Percentiles rank a stretch among this genome's conserved stretches.
Conservation (phyloP, 164 flowering plant species). For the Aristolochia fimbriata region DNA sequence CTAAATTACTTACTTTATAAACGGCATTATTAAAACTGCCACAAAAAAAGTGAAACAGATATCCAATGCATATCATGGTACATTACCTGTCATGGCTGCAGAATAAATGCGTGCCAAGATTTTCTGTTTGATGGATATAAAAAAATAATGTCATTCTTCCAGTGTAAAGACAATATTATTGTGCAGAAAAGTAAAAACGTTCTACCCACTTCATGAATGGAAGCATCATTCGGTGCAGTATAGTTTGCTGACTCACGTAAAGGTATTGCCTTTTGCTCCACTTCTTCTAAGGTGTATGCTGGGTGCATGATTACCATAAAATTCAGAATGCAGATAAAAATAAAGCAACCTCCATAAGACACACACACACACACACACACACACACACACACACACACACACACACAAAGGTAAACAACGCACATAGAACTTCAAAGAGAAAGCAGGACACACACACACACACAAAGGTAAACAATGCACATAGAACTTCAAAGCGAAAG, state of each 20-base stretch:
- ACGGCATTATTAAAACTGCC: neutral
- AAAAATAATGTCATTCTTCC: neutral
- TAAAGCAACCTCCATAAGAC: neutral
- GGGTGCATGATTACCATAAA: conserved; percentile 12
- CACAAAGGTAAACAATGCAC: neutral
- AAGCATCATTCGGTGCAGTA: conserved; percentile 32
- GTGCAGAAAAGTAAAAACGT: neutral
- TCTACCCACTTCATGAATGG: conserved; percentile 50
- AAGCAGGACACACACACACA: neutral
- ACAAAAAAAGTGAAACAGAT: neutral
- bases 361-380: neutral
- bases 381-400: neutral
- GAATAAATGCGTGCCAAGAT: conserved; percentile 39
- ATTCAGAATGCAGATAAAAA: neutral
- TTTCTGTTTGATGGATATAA: conserved; percentile 39
- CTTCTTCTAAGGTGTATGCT: conserved; percentile 63
- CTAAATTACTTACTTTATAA: neutral
- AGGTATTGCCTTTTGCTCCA: conserved; percentile 51
- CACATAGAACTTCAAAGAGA: neutral
- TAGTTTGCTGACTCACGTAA: conserved; percentile 39
- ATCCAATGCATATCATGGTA: neutral
- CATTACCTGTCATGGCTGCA: conserved; percentile 48
- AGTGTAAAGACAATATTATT: neutral
- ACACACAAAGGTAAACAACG: neutral
- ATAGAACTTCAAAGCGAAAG: neutral